Evolutionary conservation across 306 rosid species (phyloP).

Genomic region (Vigna radiata): DNA sequence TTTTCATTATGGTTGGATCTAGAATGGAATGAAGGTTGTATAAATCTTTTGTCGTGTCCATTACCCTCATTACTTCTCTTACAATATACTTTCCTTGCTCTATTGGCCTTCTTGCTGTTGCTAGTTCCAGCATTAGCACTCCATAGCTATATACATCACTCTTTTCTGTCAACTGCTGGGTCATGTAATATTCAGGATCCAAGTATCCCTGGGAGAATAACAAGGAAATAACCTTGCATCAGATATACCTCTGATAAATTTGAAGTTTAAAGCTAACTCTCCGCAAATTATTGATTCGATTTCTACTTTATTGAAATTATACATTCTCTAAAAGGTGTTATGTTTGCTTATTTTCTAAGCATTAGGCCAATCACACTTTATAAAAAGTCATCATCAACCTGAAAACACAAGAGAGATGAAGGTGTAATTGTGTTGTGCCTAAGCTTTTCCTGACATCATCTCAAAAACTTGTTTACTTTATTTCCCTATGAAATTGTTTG

Average conservation of each 20-base stretch:
- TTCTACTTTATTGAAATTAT: too few relatives aligned
- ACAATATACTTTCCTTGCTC: constrained; percentile 72
- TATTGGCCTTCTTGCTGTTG: constrained; percentile 74
- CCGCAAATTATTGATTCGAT: too few relatives aligned
- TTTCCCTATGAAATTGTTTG: neutral
- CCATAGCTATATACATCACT: constrained; percentile 86
- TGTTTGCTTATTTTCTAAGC: neutral
- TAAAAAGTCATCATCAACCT: neutral
- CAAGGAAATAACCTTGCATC: constrained; percentile 25
- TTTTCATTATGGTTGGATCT: constrained; percentile 55
- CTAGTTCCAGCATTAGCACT: constrained; percentile 75
- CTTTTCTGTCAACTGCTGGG: constrained; percentile 69
- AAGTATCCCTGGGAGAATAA: constrained; percentile 66
- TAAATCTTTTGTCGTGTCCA: constrained; percentile 63
- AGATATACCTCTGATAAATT: neutral
- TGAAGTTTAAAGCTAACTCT: constrained; percentile 10
- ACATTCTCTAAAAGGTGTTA: too few relatives aligned
- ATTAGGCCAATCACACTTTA: neutral
- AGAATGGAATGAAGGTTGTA: constrained; percentile 60
- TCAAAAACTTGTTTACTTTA: neutral
- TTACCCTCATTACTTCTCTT: constrained; percentile 60
- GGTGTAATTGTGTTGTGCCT: neutral
- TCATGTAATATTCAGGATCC: constrained; percentile 70
- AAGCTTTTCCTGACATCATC: neutral
- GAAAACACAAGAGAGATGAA: neutral